Base-by-base conservation (phyloP, 345 rosid genomes). In the Crucihimalaya himalaica region DNA sequence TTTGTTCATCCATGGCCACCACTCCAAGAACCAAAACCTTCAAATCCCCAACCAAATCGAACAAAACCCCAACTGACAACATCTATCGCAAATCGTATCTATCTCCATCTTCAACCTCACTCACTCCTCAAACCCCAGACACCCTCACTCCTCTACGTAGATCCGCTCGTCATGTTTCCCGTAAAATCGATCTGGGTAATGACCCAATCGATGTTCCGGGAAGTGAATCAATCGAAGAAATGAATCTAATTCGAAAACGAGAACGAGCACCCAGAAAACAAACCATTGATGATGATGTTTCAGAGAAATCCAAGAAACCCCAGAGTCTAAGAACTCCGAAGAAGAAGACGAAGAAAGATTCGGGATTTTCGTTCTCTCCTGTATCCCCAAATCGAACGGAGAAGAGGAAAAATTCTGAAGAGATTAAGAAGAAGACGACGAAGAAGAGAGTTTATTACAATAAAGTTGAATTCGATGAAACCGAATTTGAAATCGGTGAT, bases 91-190 rank as follows among this genome's bases (percentile, higher is more conserved):
- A 76, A 31, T 13, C 73, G 39, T 74, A 81, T 21, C 45, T 23
- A 7, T 67, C 80, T 50, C 74, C 81, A 43, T 69, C 84, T 19
- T 60, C 81, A 25, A 14, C 73, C 10, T 64, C 64, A 3, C 59
- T 72, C 55, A 70, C 86, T 63, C 89, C 94, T 2, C 73, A 78
- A 68, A 87, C 92, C 27, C 89, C 94, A 8, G 74, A 43, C 20
- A 34, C 85, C 0, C 65, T 46, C 0, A 77, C 80, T 16, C 84
- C 85, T 65, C 76, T 83, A 45, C 89, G 95, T 68, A 79, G 92
- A 80, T 88, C 94, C 37, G 47, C 78, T 15, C 87, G 86, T 6
- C 71, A 56, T 29, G 58, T 62, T 12, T 67, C 84, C 0, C 73
- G 77, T 4, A 59, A 9, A 34, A 66, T 76, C 58, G 81, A 83